Evolutionary conservation across 768 basidiomycete genomes (phyloP), one percentile per base, ranked within the genome.

Genomic region (Trametes meyenii): DNA sequence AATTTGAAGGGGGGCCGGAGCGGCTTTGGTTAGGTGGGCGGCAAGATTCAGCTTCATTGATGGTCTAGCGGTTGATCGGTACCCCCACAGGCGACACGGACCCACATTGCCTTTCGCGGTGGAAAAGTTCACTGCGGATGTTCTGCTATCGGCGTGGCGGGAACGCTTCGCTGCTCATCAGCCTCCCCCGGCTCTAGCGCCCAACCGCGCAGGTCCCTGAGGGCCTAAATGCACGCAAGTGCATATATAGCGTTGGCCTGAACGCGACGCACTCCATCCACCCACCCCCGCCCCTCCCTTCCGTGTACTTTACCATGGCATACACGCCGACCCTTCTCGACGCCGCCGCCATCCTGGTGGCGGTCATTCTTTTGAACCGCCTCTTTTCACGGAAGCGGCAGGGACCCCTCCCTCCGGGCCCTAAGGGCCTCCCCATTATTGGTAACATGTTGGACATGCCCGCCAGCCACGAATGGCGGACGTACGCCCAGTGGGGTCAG

Each of bases 371-470:
- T 58, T 43, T 66, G 55, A 58, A 50, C 46, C 53, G 61, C 44
- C 46, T 63, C 59, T 55, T 66, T 50, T 16, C 35, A 12, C 55
- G 51, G 63, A 59, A 63, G 61, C 54, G 42, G 5, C 29, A 33
- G 24, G 60, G 62, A 10, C 62, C 66, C 42, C 64, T 71, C 17
- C 71, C 71, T 8, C 71, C 71, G 7, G 71, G 71, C 23, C 71
- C 71, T 24, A 68, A 66, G 57, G 66, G 67, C 14, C 64, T 61
- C 14, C 67, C 68, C 6, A 12, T 71, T 24, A 51, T 72, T 19
- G 71, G 71, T 12, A 71, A 71, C 60, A 39, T 67, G 19, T 50
- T 67, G 35, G 67, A 71, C 52, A 66, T 72, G 65, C 71, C 71
- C 21, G 33, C 63, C 14, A 51, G 56, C 35, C 62, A 70, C 19